Conservation (phyloP, 2,329 filamentous ascomycete species). For the Penicillium glabrum region DNA sequence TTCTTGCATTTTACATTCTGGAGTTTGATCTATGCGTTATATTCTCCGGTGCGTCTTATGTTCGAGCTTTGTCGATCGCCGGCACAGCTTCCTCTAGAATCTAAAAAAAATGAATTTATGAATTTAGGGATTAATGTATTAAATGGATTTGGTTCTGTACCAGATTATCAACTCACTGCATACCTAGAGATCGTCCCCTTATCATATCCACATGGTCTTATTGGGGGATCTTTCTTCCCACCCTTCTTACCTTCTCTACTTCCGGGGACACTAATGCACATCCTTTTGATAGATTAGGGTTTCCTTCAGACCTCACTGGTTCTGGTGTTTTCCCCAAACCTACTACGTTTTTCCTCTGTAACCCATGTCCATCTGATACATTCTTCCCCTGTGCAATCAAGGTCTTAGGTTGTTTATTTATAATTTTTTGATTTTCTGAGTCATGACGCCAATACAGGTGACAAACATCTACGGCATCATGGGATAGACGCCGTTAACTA, state of each 20-base stretch:
- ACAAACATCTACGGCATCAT: conserved; percentile 24
- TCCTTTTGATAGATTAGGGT: conserved; percentile 14
- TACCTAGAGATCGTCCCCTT: conserved; percentile 14
- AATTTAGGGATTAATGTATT: not conserved
- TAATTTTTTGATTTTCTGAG: conserved; percentile 10
- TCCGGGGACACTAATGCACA: conserved; percentile 14
- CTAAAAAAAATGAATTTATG: not conserved
- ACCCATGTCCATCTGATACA: conserved; percentile 27
- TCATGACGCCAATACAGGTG: conserved; percentile 26
- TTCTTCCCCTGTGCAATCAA: conserved; percentile 18
- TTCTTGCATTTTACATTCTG: not conserved
- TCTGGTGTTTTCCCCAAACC: not conserved
- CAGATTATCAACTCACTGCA: conserved; percentile 7
- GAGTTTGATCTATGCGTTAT: not conserved
- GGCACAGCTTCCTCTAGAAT: not conserved
- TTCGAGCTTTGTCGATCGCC: conserved; percentile 15
- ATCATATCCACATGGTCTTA: conserved; percentile 16
- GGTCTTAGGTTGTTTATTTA: not conserved
- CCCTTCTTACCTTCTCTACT: not conserved
- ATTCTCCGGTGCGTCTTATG: not conserved
- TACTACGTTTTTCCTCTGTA: conserved; percentile 13
- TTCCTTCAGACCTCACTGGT: conserved; percentile 5
- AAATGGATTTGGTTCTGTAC: not conserved
- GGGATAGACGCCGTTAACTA: conserved; percentile 23
- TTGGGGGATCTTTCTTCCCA: conserved; percentile 16